phyloP scores from a whole-genome alignment of 345 rosid genomes.

The Gossypium anomalum region DNA sequence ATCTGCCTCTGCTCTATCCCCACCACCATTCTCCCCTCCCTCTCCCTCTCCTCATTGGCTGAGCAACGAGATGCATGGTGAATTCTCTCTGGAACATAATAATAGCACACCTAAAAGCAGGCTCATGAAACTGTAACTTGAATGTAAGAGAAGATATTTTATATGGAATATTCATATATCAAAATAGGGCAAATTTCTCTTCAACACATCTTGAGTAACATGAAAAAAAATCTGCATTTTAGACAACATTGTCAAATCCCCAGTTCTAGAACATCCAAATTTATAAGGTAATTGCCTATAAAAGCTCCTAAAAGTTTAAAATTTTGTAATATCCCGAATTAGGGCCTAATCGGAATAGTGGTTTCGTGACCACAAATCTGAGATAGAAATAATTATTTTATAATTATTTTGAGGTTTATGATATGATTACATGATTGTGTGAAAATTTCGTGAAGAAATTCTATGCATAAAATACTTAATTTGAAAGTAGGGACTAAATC shows the following conservation, averaged over 20 bases:
- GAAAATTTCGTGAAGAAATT: too few species aligned
- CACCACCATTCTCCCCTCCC: too few species aligned
- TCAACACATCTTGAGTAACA: conserved; percentile 88
- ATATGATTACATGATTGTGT: too few species aligned
- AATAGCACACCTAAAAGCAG: conserved; percentile 80
- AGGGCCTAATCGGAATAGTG: too few species aligned
- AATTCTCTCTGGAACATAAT: conserved; percentile 93
- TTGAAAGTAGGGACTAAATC: too few species aligned
- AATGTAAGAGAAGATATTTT: conserved; percentile 87
- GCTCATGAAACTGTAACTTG: conserved; percentile 67
- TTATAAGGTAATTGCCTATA: background rate
- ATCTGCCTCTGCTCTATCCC: too few species aligned
- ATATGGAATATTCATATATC: conserved; percentile 92
- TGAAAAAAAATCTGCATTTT: conserved; percentile 12
- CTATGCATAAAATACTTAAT: too few species aligned
- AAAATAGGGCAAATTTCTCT: conserved; percentile 78
- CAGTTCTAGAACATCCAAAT: background rate
- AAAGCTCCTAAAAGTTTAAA: background rate
- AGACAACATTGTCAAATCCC: background rate
- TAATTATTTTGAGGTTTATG: too few species aligned
- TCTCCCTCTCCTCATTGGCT: conserved; percentile 30
- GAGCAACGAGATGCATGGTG: conserved; percentile 85
- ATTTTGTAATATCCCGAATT: too few species aligned
- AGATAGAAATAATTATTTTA: too few species aligned
- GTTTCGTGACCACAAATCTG: too few species aligned